Conservation (phyloP, 2,329 filamentous ascomycete genomes). For the Aspergillus sojae region DNA sequence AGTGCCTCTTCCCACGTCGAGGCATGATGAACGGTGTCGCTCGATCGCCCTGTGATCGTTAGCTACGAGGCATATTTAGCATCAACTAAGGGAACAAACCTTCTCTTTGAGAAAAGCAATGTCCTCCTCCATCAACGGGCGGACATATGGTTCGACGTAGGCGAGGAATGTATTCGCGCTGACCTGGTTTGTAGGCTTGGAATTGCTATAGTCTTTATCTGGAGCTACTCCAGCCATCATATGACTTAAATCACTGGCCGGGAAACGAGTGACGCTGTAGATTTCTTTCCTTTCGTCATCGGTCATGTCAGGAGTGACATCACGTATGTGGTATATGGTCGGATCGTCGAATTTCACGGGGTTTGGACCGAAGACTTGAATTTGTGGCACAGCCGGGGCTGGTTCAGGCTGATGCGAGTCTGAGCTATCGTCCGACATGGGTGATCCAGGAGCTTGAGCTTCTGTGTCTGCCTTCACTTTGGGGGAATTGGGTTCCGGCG, state of each 20-base stretch:
- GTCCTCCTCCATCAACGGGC: conserved; percentile 88
- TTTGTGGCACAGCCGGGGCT: conserved; percentile 66
- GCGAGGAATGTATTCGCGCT: conserved; percentile 90
- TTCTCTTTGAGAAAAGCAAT: conserved; percentile 88
- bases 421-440: conserved; percentile 62
- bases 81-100: conserved; percentile 38
- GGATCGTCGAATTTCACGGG: conserved; percentile 89
- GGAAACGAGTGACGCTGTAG: conserved; percentile 83
- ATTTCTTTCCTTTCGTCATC: conserved; percentile 86
- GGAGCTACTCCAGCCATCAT: conserved; percentile 86
- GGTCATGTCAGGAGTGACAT: conserved; percentile 72
- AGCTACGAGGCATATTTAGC: conserved; percentile 11
- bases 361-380: conserved; percentile 89
- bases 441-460: conserved; percentile 62
- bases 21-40: conserved; percentile 83
- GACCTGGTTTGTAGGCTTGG: conserved; percentile 92
- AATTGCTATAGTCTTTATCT: conserved; percentile 92
- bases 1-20: conserved; percentile 79
- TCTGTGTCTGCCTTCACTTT: conserved; percentile 51
- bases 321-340: conserved; percentile 89
- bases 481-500: conserved; percentile 47
- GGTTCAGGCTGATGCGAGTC: conserved; percentile 63
- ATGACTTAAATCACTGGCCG: conserved; percentile 76
- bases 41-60: conserved; percentile 66
- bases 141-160: conserved; percentile 89